Conservation (phyloP, 2,329 filamentous ascomycete genomes). For the Corniculantispora saksenae region DNA sequence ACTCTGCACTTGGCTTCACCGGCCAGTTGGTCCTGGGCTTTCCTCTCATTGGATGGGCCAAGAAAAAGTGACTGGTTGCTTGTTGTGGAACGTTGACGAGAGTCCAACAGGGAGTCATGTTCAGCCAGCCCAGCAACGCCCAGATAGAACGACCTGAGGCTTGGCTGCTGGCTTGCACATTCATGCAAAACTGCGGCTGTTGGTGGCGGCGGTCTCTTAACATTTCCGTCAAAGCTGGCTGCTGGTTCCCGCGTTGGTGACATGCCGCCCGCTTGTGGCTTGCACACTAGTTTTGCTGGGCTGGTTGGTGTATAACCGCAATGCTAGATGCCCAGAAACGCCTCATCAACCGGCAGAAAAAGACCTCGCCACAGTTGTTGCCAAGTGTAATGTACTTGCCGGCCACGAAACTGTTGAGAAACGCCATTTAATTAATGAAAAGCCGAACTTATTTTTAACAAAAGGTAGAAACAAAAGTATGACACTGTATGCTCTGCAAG, state of each 20-base stretch:
- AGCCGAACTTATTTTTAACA: too few species aligned
- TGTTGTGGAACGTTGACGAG: neutral
- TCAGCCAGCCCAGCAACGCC: too few species aligned
- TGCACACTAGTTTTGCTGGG: neutral
- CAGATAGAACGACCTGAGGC: too few species aligned
- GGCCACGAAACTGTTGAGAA: neutral
- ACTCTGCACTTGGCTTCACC: neutral
- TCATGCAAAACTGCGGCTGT: neutral
- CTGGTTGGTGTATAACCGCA: neutral
- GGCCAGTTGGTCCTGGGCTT: neutral
- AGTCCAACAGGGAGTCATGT: neutral
- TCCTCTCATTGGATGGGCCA: neutral
- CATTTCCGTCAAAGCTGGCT: neutral
- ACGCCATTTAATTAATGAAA: neutral
- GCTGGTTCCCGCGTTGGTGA: neutral
- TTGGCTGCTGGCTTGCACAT: too few species aligned
- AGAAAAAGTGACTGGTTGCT: neutral
- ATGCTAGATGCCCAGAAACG: conserved; percentile 1
- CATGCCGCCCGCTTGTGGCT: neutral
- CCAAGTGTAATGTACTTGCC: neutral
- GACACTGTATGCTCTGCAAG: neutral
- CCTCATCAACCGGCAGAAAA: neutral
- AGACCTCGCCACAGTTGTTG: neutral
- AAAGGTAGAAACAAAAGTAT: too few species aligned
- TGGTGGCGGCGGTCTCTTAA: neutral